phyloP scores from a whole-genome alignment of 2,329 filamentous ascomycete genomes.

The Lachnellula hyalina region DNA sequence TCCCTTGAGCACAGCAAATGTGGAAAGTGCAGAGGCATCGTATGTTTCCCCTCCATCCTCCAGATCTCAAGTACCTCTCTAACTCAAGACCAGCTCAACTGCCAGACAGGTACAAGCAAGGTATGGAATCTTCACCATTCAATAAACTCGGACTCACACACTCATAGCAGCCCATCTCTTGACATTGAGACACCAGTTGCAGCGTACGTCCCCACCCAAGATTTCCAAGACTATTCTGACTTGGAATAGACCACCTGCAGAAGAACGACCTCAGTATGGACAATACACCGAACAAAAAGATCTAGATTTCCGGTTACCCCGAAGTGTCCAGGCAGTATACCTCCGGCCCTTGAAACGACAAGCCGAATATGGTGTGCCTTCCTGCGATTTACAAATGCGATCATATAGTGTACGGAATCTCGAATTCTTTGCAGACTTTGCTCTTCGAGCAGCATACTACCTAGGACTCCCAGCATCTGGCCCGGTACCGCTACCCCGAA shows the following conservation, averaged over 20 bases:
- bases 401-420: slow-evolving; percentile 87
- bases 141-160: background rate
- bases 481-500: slow-evolving; percentile 78
- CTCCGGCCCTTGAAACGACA: slow-evolving; percentile 75
- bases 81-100: background rate
- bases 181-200: background rate
- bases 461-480: slow-evolving; percentile 80
- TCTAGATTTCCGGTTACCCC: slow-evolving; percentile 54
- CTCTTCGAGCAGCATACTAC: slow-evolving; percentile 90
- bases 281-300: background rate
- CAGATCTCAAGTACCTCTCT: background rate
- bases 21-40: background rate
- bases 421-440: slow-evolving; percentile 93
- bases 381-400: slow-evolving; percentile 86
- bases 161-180: background rate
- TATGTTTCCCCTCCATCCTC: slow-evolving; percentile 2
- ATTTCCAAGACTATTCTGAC: slow-evolving; percentile 4
- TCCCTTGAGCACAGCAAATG: background rate
- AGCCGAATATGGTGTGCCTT: slow-evolving; percentile 70
- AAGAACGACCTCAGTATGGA: slow-evolving; percentile 1
- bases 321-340: slow-evolving; percentile 80
- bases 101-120: background rate
- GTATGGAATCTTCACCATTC: background rate
- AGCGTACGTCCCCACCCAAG: background rate
- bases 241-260: background rate